A percentile compares a stretch with the other conserved stretches of the same genome.
Conservation (phyloP, 2,329 filamentous ascomycete genomes). For the Hymenotorrendiella dingleyae region DNA sequence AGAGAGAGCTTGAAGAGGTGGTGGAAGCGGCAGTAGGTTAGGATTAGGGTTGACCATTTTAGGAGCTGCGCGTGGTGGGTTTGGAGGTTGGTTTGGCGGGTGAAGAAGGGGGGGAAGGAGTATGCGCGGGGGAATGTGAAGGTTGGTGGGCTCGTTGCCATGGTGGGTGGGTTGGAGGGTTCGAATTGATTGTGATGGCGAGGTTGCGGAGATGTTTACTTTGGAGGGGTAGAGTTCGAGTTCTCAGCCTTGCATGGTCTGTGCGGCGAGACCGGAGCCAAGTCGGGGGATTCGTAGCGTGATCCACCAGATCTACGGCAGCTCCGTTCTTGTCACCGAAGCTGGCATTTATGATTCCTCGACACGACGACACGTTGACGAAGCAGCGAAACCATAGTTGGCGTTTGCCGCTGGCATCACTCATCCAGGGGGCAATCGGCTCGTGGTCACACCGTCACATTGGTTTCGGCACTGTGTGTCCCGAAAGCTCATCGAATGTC, state of each 20-base stretch:
- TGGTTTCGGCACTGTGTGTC: too few species aligned
- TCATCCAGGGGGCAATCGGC: too few species aligned
- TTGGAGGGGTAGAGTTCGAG: background rate
- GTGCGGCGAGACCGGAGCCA: too few species aligned
- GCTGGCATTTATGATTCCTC: too few species aligned
- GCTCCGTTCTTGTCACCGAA: too few species aligned
- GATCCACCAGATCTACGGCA: too few species aligned
- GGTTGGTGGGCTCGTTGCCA: background rate
- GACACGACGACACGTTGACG: too few species aligned
- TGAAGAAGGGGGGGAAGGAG: constrained; percentile 81
- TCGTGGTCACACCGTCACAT: too few species aligned
- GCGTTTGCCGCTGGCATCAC: too few species aligned
- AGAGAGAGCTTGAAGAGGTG: constrained; percentile 71
- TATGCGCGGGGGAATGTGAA: constrained; percentile 61
- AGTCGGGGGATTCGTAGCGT: too few species aligned
- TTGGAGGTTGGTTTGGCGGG: constrained; percentile 66
- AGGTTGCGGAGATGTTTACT: background rate
- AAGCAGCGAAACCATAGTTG: background rate
- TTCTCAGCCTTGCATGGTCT: constrained; percentile 1
- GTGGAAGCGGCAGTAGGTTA: constrained; percentile 74
- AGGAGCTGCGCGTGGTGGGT: constrained; percentile 70
- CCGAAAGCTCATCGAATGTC: too few species aligned
- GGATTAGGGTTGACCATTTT: constrained; percentile 84
- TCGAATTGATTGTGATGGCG: background rate
- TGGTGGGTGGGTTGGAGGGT: background rate